Percentiles rank a stretch among this genome's conserved stretches.
These are phyloP conservation scores for Royoungia palumana DNA, from an alignment of 768 basidiomycete genomes.

Conservation along the genomic window DNA sequence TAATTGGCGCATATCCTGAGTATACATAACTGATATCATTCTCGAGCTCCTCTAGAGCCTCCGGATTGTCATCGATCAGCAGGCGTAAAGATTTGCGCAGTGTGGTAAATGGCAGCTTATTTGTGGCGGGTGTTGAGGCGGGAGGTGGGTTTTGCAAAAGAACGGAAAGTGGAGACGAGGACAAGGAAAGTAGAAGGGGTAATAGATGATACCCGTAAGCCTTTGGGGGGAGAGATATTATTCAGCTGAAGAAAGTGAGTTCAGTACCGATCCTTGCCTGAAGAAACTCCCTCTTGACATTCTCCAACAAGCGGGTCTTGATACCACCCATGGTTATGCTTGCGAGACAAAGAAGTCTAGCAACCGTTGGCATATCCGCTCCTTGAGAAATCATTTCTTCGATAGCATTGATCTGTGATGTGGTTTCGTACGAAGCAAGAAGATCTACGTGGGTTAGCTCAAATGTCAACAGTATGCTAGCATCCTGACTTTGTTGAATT, in stretches of 20 bases:
- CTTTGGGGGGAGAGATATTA: slow-evolving; percentile 36
- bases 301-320: slow-evolving; percentile 82
- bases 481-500: slow-evolving; percentile 83
- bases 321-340: slow-evolving; percentile 84
- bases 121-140: slow-evolving; percentile 39
- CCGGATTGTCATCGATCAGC: slow-evolving; percentile 84
- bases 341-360: slow-evolving; percentile 82
- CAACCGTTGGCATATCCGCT: slow-evolving; percentile 71
- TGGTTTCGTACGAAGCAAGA: slow-evolving; percentile 86
- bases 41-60: slow-evolving; percentile 76
- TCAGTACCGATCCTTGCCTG: slow-evolving; percentile 47
- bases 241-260: neutral
- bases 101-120: slow-evolving; percentile 67
- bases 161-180: slow-evolving; percentile 63
- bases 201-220: slow-evolving; percentile 74
- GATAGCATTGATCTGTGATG: slow-evolving; percentile 76
- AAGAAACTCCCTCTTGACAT: slow-evolving; percentile 85
- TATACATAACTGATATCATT: slow-evolving; percentile 96
- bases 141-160: slow-evolving; percentile 69
- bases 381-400: slow-evolving; percentile 90
- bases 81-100: slow-evolving; percentile 84
- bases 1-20: slow-evolving; percentile 95
- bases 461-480: slow-evolving; percentile 7
- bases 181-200: slow-evolving; percentile 63
- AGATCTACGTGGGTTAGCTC: slow-evolving; percentile 54